phyloP scores from a whole-genome alignment of 2,329 filamentous ascomycete species.

The Neopestalotiopsis rosae region DNA sequence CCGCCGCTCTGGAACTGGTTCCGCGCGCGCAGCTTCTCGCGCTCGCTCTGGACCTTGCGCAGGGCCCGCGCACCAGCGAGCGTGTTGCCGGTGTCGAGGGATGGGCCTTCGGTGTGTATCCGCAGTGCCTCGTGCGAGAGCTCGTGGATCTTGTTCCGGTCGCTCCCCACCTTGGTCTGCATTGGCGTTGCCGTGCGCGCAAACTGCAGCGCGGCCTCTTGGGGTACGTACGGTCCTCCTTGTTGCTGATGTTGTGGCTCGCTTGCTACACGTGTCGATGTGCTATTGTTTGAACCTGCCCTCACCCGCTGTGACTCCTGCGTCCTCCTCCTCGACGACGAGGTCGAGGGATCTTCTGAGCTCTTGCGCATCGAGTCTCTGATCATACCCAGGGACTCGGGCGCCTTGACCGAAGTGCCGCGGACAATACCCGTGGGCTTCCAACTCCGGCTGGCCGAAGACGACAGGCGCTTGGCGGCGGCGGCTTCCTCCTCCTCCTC shows the following conservation, averaged over 20 bases:
- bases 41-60: slow-evolving; percentile 43
- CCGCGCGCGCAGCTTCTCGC: slow-evolving; percentile 44
- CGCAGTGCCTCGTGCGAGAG: slow-evolving; percentile 49
- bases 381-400: background rate
- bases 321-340: slow-evolving; percentile 17
- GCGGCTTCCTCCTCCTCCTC: slow-evolving; percentile 9
- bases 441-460: background rate
- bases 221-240: slow-evolving; percentile 49
- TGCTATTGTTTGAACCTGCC: slow-evolving; percentile 11
- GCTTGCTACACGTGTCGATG: background rate
- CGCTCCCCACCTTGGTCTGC: slow-evolving; percentile 41
- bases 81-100: slow-evolving; percentile 34
- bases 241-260: background rate
- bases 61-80: slow-evolving; percentile 42
- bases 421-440: background rate
- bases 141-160: slow-evolving; percentile 41
- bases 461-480: background rate
- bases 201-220: slow-evolving; percentile 61
- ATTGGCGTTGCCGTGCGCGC: slow-evolving; percentile 54
- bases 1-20: slow-evolving; percentile 50
- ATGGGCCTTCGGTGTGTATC: slow-evolving; percentile 41
- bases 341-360: slow-evolving; percentile 13
- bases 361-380: background rate
- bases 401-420: background rate
- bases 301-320: slow-evolving; percentile 12